Percentiles rank a stretch among this genome's conserved stretches.
Conservation (phyloP, 169 alveolate species). For the Cryptosporidium viatorum region DNA sequence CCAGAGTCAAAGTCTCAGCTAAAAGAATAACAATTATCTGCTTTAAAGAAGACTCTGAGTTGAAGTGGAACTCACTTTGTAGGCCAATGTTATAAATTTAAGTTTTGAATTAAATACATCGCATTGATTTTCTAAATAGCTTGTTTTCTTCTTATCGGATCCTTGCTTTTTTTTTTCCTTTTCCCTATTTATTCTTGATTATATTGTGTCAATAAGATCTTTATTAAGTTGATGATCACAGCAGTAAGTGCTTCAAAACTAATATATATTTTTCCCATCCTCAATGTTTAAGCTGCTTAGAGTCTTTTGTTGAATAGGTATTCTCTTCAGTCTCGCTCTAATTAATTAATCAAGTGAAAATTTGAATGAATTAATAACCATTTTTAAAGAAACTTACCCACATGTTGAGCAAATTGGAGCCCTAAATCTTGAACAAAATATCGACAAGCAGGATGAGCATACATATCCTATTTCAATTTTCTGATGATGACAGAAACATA, state of each 20-base stretch:
- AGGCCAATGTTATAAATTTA: slow-evolving; percentile 17
- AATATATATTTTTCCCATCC: slow-evolving; percentile 61
- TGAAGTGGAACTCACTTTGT: slow-evolving; percentile 46
- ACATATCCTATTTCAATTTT: slow-evolving; percentile 63
- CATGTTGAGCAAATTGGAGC: slow-evolving; percentile 74
- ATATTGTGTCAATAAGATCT: not conserved
- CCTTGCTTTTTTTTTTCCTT: too few relatives aligned
- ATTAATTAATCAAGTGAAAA: not conserved
- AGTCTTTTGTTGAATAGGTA: slow-evolving; percentile 59
- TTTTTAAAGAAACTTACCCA: slow-evolving; percentile 42
- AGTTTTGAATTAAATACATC: not conserved
- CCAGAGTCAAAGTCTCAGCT: slow-evolving; percentile 44
- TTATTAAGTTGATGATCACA: not conserved
- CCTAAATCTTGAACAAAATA: slow-evolving; percentile 52
- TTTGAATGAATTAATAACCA: not conserved
- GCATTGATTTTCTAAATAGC: not conserved
- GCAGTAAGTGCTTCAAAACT: not conserved
- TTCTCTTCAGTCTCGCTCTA: slow-evolving; percentile 66
- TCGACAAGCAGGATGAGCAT: slow-evolving; percentile 60
- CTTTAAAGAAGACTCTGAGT: slow-evolving; percentile 48
- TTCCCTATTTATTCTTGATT: not conserved
- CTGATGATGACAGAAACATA: slow-evolving; percentile 65
- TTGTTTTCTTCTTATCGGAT: not conserved
- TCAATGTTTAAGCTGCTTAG: slow-evolving; percentile 47
- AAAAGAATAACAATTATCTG: slow-evolving; percentile 47